Evolutionary conservation across 257 asterid species (phyloP).

Genomic region (Fraxinus americana): DNA sequence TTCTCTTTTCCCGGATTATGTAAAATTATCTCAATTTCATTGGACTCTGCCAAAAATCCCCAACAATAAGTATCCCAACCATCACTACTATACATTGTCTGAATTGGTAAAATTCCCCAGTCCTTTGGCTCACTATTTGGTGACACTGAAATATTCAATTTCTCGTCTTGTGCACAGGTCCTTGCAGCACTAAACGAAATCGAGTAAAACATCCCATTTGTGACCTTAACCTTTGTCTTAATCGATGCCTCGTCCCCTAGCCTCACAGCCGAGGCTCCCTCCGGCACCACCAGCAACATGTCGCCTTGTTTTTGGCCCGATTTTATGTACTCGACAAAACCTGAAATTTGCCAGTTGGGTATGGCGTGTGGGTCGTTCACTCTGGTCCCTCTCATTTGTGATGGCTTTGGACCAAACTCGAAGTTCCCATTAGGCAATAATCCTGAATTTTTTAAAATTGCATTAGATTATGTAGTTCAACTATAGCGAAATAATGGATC

Average conservation of each 20-base stretch:
- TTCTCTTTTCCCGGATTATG: constrained; percentile 50
- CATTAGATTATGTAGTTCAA: not conserved
- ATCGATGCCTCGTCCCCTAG: constrained; percentile 80
- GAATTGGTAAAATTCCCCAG: constrained; percentile 49
- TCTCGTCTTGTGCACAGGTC: constrained; percentile 82
- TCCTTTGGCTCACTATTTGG: constrained; percentile 44
- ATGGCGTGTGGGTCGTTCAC: constrained; percentile 60
- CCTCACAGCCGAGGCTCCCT: constrained; percentile 75
- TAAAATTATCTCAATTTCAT: constrained; percentile 34
- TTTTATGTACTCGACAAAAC: constrained; percentile 79
- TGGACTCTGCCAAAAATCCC: constrained; percentile 44
- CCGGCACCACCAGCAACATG: constrained; percentile 79
- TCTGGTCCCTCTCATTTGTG: constrained; percentile 64
- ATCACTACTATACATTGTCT: constrained; percentile 53
- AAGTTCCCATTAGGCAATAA: constrained; percentile 78
- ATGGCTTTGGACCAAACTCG: constrained; percentile 62
- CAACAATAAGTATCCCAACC: constrained; percentile 56
- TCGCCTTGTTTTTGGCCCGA: constrained; percentile 83
- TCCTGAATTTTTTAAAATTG: constrained; percentile 40
- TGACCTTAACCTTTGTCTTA: constrained; percentile 50
- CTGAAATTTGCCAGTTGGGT: constrained; percentile 69
- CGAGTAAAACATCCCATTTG: constrained; percentile 51
- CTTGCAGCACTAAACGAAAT: constrained; percentile 68
- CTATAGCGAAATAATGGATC: too few species aligned
- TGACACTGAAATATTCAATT: constrained; percentile 48